Percentiles rank a stretch among this genome's conserved stretches.
phyloP scores from a whole-genome alignment of 345 rosid genomes.

The Citrus inodora region DNA sequence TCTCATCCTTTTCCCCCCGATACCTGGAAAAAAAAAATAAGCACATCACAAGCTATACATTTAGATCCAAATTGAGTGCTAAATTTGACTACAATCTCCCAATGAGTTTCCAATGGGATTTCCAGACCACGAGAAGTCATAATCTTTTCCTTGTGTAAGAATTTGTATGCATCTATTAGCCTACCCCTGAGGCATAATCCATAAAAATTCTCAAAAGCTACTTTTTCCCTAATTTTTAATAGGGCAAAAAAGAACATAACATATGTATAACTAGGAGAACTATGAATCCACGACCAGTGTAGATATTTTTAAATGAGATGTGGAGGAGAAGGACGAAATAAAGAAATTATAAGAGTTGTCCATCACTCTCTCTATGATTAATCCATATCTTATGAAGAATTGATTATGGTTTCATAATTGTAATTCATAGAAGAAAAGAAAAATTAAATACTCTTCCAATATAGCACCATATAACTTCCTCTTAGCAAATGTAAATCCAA shows the following conservation, averaged over 20 bases:
- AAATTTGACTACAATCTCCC: not conserved
- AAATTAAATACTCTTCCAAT: too few relatives aligned
- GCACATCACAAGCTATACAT: not conserved
- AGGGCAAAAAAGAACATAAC: not conserved
- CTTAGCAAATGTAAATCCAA: too few relatives aligned
- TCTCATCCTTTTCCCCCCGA: slow-evolving; percentile 85
- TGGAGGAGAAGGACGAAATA: too few relatives aligned
- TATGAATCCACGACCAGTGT: not conserved
- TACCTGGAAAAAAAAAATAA: slow-evolving; percentile 43
- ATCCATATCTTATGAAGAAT: too few relatives aligned
- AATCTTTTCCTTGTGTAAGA: slow-evolving; percentile 71
- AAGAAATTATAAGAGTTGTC: too few relatives aligned
- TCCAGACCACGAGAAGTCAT: slow-evolving; percentile 94
- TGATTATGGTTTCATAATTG: too few relatives aligned
- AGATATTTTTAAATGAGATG: too few relatives aligned
- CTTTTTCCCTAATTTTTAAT: not conserved
- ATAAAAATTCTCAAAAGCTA: not conserved
- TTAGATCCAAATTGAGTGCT: not conserved
- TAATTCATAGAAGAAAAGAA: too few relatives aligned
- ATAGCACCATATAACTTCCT: too few relatives aligned
- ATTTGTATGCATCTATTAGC: slow-evolving; percentile 82
- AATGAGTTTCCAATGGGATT: slow-evolving; percentile 85
- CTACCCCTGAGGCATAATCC: slow-evolving; percentile 54
- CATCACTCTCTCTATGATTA: too few relatives aligned
- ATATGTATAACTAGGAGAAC: not conserved